Conservation (phyloP, 495 filamentous ascomycete species). For the Friedmanniomyces endolithicus region DNA sequence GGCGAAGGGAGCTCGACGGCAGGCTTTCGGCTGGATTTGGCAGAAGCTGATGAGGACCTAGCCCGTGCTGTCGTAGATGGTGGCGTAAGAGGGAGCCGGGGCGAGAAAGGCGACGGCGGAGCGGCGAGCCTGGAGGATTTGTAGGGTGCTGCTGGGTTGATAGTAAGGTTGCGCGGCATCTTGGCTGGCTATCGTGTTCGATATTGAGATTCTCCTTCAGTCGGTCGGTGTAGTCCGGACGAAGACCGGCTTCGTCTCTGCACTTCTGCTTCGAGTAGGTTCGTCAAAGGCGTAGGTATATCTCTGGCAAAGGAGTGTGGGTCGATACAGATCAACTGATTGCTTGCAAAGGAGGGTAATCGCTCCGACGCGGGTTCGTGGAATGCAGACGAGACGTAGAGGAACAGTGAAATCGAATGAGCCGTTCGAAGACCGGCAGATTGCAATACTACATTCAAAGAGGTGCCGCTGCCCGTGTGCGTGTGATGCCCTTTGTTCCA, state of each 20-base stretch:
- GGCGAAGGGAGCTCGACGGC: conserved; percentile 6
- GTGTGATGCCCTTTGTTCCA: neutral
- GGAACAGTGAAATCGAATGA: neutral
- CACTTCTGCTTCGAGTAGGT: neutral
- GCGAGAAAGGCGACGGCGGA: conserved; percentile 29
- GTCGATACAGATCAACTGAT: neutral
- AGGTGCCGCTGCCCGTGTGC: neutral
- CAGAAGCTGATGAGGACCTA: neutral
- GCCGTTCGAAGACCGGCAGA: neutral
- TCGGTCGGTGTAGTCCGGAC: neutral
- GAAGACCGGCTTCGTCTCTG: conserved; percentile 18
- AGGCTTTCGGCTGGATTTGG: neutral
- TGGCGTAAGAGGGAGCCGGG: conserved; percentile 22
- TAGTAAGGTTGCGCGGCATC: conserved; percentile 15
- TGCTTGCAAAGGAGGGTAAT: neutral
- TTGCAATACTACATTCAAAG: neutral
- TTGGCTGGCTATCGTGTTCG: neutral
- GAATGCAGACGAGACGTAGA: neutral
- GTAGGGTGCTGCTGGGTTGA: conserved; percentile 23
- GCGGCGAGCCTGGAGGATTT: conserved; percentile 28
- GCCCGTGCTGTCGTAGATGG: neutral
- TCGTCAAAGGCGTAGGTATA: neutral
- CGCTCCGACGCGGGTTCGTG: neutral
- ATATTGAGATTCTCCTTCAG: neutral
- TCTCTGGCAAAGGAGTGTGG: neutral